Evolutionary conservation across 768 basidiomycete genomes (phyloP), one percentile per base, ranked within the genome.

Genomic region (Leccinellum rugosiceps): DNA sequence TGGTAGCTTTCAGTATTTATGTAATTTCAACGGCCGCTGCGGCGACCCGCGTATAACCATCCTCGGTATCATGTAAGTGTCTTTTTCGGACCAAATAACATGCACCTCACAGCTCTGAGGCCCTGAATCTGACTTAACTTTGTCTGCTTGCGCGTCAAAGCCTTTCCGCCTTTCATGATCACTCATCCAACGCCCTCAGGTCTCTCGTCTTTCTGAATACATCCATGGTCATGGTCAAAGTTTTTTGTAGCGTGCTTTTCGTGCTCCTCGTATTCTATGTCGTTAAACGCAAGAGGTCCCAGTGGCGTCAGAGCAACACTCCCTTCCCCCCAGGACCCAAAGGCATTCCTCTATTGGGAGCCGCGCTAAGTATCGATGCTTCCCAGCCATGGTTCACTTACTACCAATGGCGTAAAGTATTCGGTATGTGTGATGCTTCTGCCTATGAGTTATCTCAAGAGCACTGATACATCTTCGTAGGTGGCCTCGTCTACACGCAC

Each of bases 261-360:
- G 45, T 67, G 30, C 44, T 69, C 19, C 21, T 56, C 10, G 34
- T 53, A 13, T 38, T 69, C 5, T 67, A 61, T 30, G 28, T 67
- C n/a, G 13, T 34, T 8, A 54, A 35, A 55, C 51, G 60, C 52
- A 48, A 30, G 19, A 10, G 34, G n/a, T 21, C 55, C 28, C 47
- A 34, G 14, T 50, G 30, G 13, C 50, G 26, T 14, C 49, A 45
- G 4, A 31, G 19, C 11, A 53, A 53, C 7, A n/a, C 46, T 41
- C 63, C 73, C 19, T 72, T 82, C 28, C 80, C 79, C 47, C 80
- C 78, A 35, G 84, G 83, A 19, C 83, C 85, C 6, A 79, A 71
- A 63, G 76, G 79, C 46, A 63, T 83, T 34, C 73, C 73, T 13
- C 9, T 74, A 17, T 30, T 73, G 26, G 73, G 73, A 43, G 61